Base-by-base conservation (phyloP, 768 basidiomycete species). In the Wakefieldia striispora region DNA sequence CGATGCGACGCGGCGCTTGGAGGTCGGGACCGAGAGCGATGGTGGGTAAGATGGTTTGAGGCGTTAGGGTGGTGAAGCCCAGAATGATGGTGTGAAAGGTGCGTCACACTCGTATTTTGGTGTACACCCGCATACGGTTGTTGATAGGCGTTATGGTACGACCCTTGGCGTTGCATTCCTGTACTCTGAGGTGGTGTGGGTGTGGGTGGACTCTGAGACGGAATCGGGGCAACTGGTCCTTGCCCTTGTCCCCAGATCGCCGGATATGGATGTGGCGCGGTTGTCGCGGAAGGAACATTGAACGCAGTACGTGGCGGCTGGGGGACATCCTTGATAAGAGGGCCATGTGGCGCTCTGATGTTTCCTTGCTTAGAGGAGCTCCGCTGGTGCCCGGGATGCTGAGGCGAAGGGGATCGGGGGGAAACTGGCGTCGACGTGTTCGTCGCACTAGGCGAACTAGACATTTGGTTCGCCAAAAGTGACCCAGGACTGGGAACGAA, bases 1-100 rank as follows among this genome's bases (percentile, higher is more conserved):
- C 62, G 54, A 42, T 70, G 67, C 9, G 68, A 68, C 11, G 68
- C 56, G 24, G 67, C 57, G 26, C 57, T 69, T 6, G 66, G 66
- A 9, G 59, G 66, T 31, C 68, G 49, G 12, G 63, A 54, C 4
- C 53, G 66, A 17, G 68, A 58, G 20, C 59, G 67, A 42, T 40
- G 56, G 33, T 51, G 63, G 5, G 37, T 38, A 7, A 24, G n/a
- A 36, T 64, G 62, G 6, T 61, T 56, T 2, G 67, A 21, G 0
- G 53, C 48, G 43, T 24, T 53, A 3, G 60, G 53, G 7, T 51
- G 41, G 11, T 45, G 50, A 37, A 45, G 35, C n/a, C 36, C n/a
- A 2, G 62, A 52, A 9, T 41, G 46, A 24, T 44, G 53, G 16
- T 43, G 50, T 24, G 48, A 56, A 27, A n/a, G 34, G 41, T 65